Percentiles rank a stretch among this genome's conserved stretches.
Evolutionary conservation across 306 rosid genomes (phyloP).

Genomic region (Vigna mungo): DNA sequence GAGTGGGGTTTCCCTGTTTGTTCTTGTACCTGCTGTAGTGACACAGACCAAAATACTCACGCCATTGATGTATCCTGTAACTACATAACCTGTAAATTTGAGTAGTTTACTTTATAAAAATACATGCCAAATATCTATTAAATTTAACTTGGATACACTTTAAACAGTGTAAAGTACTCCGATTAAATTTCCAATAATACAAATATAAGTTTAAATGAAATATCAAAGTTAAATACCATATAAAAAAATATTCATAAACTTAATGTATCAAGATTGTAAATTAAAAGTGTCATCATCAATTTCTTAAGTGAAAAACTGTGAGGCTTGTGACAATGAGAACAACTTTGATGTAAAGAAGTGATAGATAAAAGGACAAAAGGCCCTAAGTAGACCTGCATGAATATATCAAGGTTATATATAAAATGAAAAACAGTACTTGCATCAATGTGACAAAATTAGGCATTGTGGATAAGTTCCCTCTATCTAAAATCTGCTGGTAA

Average conservation of each 20-base stretch:
- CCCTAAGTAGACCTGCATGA: slow-evolving; percentile 5
- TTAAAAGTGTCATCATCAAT: too few species aligned
- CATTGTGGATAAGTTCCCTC: slow-evolving; percentile 5
- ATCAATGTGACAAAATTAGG: slow-evolving; percentile 33
- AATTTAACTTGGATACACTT: too few species aligned
- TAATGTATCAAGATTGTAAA: too few species aligned
- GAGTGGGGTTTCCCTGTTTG: slow-evolving; percentile 40
- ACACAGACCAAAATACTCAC: slow-evolving; percentile 19
- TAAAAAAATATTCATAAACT: too few species aligned
- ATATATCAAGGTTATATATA: not conserved
- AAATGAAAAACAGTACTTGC: slow-evolving; percentile 26
- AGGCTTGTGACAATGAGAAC: slow-evolving; percentile 18
- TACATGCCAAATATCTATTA: too few species aligned
- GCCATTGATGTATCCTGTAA: slow-evolving; percentile 7
- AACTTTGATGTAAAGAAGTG: slow-evolving; percentile 7
- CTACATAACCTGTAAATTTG: too few species aligned
- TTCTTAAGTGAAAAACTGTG: not conserved
- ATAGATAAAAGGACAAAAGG: slow-evolving; percentile 13
- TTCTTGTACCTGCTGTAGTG: slow-evolving; percentile 25
- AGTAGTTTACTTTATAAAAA: too few species aligned
- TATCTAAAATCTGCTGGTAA: slow-evolving; percentile 17
- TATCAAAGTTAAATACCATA: too few species aligned
- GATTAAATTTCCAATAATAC: too few species aligned
- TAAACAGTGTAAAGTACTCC: too few species aligned
- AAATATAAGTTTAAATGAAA: too few species aligned